Evolutionary conservation across 2,329 filamentous ascomycete species (phyloP), one percentile per base, ranked within the genome.

Genomic region (Fusarium acutatum): DNA sequence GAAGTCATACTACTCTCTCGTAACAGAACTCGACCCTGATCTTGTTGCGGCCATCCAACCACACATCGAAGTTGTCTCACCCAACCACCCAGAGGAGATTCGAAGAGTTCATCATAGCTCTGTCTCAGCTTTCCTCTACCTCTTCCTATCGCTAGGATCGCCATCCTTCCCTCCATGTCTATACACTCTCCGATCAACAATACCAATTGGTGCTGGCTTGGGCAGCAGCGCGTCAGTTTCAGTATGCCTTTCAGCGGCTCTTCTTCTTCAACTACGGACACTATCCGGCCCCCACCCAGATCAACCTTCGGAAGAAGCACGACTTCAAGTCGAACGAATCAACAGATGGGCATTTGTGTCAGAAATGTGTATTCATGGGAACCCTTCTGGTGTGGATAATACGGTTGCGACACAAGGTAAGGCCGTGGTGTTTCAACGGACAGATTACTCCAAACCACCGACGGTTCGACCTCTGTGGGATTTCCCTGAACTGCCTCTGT

Each of bases 281-380:
- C 87, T 99, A 11, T 93, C 94, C 3, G 95, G 95, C 0, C 96
- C 96, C 3, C 96, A 98, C 80, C 93, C 94, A 1, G 96, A 98
- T 78, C 96, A 98, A 82, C 94, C 95, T 8, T 84, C 91, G 2
- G 91, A 94, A 61, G 96, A 99, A 83, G 94, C 94, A n/a, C 91
- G 93, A 67, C 83, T 95, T 47, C 96, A 99, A 81, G 89, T 98
- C 35, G 95, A 98, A 84, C 91, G 96, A 72, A 98, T 99, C 84
- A 99, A 99, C 82, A 90, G 93, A 70, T 99, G 97, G 96, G 95
- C 96, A 0, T 98, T 98, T 82, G 96, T 99, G 2, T 93, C 93
- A 30, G 96, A 99, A 82, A 93, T 98, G 90, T 96, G 95, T 83
- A 98, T 98, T 72, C 96, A 99, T 80, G 96, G 96, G 41, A 98